Base-by-base conservation (phyloP, 2,329 filamentous ascomycete species). In the Helicocarpus griseus region DNA sequence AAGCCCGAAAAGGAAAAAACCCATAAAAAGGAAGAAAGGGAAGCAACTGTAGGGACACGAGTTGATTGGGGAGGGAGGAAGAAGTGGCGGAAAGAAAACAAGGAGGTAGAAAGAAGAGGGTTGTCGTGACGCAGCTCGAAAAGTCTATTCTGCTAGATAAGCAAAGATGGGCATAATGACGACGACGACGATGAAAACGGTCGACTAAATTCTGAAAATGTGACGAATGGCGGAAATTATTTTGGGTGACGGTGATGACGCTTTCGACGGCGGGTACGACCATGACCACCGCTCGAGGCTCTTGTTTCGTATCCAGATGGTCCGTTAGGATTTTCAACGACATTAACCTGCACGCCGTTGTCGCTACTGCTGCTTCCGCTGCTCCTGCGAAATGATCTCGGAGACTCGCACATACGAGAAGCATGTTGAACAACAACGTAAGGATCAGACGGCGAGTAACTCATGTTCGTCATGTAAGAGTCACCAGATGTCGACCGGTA, bases 241-340 rank as follows among this genome's bases (percentile, higher is more conserved):
- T n/a, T 3, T 22, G 9, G 5, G 22, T 6, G 19, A 21, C 33
- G 28, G 21, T 26, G 46, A 33, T 33, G 35, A 28, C 39, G 47
- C 26, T 14, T 49, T 29, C 47, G 47, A 22, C 22, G 47, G 31
- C 29, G 44, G 3, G 21, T 47, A 36, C 21, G 44, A 31, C 44
- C 14, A 35, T 35, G 44, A 11, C 9, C 31, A 47, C 40, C 22
- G 22, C 21, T 47, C 17, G 44, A n/a, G 9, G 2, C 31, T 36
- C 52, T 60, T 5, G 55, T 57, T 52, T 61, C 58, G 35, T 57
- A 57, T 41, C 56, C 58, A 14, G 56, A 56, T 57, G 59, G 57
- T 1, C 59, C 59, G 5, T 19, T 36, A 4, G 19, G 44, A 13
- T n/a, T 36, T 19, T 47, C 44, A 17, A 2, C 9, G 11, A 24